Evolutionary conservation across 2,329 filamentous ascomycete genomes (phyloP), one percentile per base, ranked within the genome.

Genomic region (Aspergillus thermomutatus): DNA sequence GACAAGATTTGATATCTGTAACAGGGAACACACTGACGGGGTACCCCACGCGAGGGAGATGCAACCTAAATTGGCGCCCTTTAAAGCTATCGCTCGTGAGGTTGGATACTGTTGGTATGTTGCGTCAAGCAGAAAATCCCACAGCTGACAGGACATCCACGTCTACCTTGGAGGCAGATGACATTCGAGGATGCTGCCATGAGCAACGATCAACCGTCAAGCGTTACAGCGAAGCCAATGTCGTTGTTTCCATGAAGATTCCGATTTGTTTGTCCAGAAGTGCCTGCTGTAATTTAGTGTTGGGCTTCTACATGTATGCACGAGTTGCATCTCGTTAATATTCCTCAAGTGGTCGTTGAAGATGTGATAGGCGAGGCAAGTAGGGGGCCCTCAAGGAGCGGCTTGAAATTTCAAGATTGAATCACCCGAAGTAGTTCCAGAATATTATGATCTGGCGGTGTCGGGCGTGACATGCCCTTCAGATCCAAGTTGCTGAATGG

Each of bases 241-340:
- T 40, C 26, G 9, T 48, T 40, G 23, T 34, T 57, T 58, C 55
- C 60, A 52, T 48, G 40, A 37, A n/a, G 21, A 54, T 50, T 43
- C 45, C 51, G 57, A 54, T 26, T 26, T 46, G 56, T 50, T 49
- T 53, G 45, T 28, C 45, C 23, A 34, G 41, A 17, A 47, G 34
- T 27, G 41, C 25, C 45, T 43, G 7, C n/a, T 41, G 40, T 61
- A 53, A 52, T 57, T 41, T 52, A 49, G 52, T 53, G 49, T 59
- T 58, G 58, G 60, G 55, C 59, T 62, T 61, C 61, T 56, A 49
- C 54, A 56, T 62, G 57, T 55, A 66, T 67, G 65, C 64, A 68
- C 56, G 57, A 50, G 59, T 64, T 68, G 62, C 61, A 64, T 64
- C 41, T 56, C 61, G 57, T 37, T 45, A 37, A 41, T 56, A 62